Evolutionary conservation across 352 stramenopile species (phyloP).

Genomic region (Pythium sp.): DNA sequence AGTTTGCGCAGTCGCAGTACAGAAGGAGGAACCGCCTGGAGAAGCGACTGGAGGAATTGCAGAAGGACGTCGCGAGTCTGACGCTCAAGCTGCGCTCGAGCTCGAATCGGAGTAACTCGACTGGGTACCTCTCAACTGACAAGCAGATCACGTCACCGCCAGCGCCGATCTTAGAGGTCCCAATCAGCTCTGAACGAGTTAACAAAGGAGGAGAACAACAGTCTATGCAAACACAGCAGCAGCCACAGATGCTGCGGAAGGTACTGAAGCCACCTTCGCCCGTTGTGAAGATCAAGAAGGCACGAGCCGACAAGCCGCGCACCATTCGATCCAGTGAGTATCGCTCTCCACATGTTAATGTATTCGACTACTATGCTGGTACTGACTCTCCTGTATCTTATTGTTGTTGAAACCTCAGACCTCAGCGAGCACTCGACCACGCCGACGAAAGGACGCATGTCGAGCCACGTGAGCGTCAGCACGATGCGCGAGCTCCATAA

Average conservation of each 20-base stretch:
- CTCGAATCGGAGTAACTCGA: slow-evolving; percentile 31
- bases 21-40: slow-evolving; percentile 59
- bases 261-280: neutral
- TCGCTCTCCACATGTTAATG: neutral
- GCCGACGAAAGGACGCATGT: slow-evolving; percentile 13
- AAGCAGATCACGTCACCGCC: slow-evolving; percentile 13
- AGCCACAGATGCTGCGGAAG: neutral
- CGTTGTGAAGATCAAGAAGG: slow-evolving; percentile 12
- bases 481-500: slow-evolving; percentile 57
- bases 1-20: slow-evolving; percentile 42
- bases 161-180: neutral
- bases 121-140: slow-evolving; percentile 26
- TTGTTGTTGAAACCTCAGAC: slow-evolving; percentile 9
- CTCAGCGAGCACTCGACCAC: slow-evolving; percentile 24
- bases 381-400: too few species aligned
- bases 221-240: neutral
- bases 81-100: slow-evolving; percentile 54
- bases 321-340: slow-evolving; percentile 15
- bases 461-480: slow-evolving; percentile 23
- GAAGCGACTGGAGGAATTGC: slow-evolving; percentile 63
- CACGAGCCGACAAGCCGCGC: slow-evolving; percentile 6
- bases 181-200: neutral
- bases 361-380: neutral
- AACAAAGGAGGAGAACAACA: neutral
- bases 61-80: slow-evolving; percentile 73